Conservation (phyloP, 1,139 yeast genomes). For the Lodderomyces orthopsilosis region DNA sequence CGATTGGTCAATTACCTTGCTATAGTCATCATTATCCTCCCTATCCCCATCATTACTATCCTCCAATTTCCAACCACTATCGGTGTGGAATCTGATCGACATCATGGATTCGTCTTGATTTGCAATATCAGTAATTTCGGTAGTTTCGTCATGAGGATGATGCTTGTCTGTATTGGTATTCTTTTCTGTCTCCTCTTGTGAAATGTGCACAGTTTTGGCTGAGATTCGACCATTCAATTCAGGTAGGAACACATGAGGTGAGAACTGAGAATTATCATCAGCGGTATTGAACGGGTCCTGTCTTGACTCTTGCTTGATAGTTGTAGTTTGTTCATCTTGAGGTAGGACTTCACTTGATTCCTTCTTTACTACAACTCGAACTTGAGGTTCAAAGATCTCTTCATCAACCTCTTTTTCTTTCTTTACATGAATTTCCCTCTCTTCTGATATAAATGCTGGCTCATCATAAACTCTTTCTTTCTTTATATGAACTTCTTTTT, state of each 20-base stretch:
- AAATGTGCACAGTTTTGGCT: not conserved
- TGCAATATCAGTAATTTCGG: slow-evolving; percentile 14
- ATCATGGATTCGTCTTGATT: slow-evolving; percentile 19
- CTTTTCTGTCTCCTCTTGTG: slow-evolving; percentile 12
- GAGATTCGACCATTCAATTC: not conserved
- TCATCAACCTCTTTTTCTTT: slow-evolving; percentile 2
- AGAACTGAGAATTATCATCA: no score
- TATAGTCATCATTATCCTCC: slow-evolving; percentile 37
- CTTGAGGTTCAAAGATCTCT: slow-evolving; percentile 1
- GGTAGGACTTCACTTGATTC: slow-evolving; percentile 1
- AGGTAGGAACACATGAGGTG: no score
- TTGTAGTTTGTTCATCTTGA: not conserved
- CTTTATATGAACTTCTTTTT: not conserved
- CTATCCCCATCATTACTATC: slow-evolving; percentile 44
- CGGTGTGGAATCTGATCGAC: slow-evolving; percentile 36
- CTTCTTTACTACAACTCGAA: slow-evolving; percentile 1
- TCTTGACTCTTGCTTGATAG: slow-evolving; percentile 1
- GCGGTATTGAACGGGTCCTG: no score
- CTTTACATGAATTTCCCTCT: not conserved
- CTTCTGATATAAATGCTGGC: slow-evolving; percentile 1
- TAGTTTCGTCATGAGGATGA: slow-evolving; percentile 3
- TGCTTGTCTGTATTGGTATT: not conserved
- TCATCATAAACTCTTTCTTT: slow-evolving; percentile 4
- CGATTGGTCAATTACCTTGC: slow-evolving; percentile 10
- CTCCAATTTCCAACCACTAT: slow-evolving; percentile 41